These are phyloP conservation scores for Pythium volutum DNA, from an alignment of 352 stramenopile species.

Conservation along the genomic window DNA sequence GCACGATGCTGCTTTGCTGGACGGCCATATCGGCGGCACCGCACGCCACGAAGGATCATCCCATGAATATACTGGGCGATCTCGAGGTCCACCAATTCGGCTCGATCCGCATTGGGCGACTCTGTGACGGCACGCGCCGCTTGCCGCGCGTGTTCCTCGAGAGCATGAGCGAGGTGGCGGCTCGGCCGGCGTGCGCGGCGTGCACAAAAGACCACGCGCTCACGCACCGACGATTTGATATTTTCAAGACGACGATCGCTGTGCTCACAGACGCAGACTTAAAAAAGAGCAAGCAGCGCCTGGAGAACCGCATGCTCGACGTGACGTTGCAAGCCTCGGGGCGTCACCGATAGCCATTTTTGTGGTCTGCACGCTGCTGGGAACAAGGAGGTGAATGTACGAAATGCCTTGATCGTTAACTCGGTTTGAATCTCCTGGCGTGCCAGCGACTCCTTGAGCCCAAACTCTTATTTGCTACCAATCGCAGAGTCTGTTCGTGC, in stretches of 20 bases:
- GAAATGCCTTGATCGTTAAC: too few species aligned
- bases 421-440: too few species aligned
- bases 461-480: too few species aligned
- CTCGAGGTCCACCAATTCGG: neutral
- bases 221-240: neutral
- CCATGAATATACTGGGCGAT: neutral
- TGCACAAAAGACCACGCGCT: neutral
- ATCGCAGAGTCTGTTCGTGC: too few species aligned
- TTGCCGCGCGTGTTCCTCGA: neutral
- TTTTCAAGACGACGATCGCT: neutral
- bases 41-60: neutral
- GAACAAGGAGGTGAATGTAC: too few species aligned
- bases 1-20: slow-evolving; percentile 1
- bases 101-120: neutral
- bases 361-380: too few species aligned
- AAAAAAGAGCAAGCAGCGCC: neutral
- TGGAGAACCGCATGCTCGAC: slow-evolving; percentile 6
- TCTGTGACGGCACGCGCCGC: neutral
- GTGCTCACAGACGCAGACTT: neutral
- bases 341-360: too few species aligned
- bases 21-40: neutral
- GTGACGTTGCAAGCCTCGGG: too few species aligned
- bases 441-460: too few species aligned
- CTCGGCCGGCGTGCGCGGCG: neutral
- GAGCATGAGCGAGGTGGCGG: neutral